Base-by-base conservation (phyloP, 257 asterid species). In the Nicotiana knightiana region DNA sequence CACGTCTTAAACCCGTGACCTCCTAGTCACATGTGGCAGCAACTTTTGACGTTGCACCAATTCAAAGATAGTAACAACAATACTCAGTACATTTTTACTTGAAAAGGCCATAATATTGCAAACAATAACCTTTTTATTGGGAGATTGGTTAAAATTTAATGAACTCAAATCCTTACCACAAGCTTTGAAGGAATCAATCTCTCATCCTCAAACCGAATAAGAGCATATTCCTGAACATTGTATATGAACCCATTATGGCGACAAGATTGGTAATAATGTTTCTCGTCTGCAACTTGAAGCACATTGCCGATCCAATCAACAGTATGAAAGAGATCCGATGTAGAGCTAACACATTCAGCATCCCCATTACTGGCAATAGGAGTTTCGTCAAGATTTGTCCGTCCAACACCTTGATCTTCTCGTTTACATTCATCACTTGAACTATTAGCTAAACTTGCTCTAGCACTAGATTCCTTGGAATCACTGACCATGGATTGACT, bases 281-380 rank as follows among this genome's bases (percentile, higher is more conserved):
- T 94, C 57, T 83, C 92, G 84, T 91, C 97, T 87, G 86, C 87
- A 65, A 83, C 86, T 86, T 88, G 86, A 84, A 86, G 80, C 65
- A 89, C 86, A 32, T 88, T 88, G 57, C 98, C 96, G 59, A 89
- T 89, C 98, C 97, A 96, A 85, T 83, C 88, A 81, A 93, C 93
- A 58, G 77, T 79, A 84, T 82, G 88, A 82, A 89, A 78, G 73
- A 71, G 82, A 62, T 82, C 89, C 39, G 88, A 84, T 66, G 88
- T 82, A 78, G 92, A 84, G 71, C 76, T 78, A 53, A 43, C 84
- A 18, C 83, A 87, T 79, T 87, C 86, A 43, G 83, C 81, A 68
- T 30, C 84, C 71, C 75, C 88, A 73, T 86, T 81, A 82, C 81
- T 85, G 39, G 83, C 61, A 54, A 82, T 21, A 85, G 90, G 86